phyloP scores from a whole-genome alignment of 495 filamentous ascomycete genomes.

The Thozetella sp. region DNA sequence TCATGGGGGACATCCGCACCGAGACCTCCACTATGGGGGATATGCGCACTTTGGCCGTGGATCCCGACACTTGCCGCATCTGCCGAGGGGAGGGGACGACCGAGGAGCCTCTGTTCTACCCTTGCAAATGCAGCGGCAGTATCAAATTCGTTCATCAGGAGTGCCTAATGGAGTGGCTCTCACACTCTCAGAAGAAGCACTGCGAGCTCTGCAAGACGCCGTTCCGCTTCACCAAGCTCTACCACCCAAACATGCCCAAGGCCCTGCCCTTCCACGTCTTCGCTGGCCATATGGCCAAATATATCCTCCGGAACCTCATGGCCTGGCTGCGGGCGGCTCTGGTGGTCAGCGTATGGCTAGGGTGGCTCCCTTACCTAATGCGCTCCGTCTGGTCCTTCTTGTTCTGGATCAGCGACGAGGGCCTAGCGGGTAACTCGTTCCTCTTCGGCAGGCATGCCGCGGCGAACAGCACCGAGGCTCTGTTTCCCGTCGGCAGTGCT shows the following conservation, averaged over 20 bases:
- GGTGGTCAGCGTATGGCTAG: constrained; percentile 86
- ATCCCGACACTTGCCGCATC: constrained; percentile 88
- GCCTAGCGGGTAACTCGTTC: constrained; percentile 57
- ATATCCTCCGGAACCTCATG: constrained; percentile 67
- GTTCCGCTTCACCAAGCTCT: constrained; percentile 97
- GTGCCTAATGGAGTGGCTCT: constrained; percentile 97
- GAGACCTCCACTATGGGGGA: constrained; percentile 12
- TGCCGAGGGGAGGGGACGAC: constrained; percentile 84
- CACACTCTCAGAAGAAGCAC: constrained; percentile 97
- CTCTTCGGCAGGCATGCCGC: constrained; percentile 18
- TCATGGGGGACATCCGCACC: too few relatives aligned
- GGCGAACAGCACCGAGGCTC: constrained; percentile 10
- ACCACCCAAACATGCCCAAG: constrained; percentile 89
- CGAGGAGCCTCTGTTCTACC: constrained; percentile 93
- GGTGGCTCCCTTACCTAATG: constrained; percentile 87
- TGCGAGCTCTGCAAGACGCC: constrained; percentile 99
- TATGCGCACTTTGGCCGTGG: constrained; percentile 21
- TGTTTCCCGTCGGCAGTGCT: constrained; percentile 14
- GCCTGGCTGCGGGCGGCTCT: constrained; percentile 77
- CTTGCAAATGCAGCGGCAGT: constrained; percentile 97
- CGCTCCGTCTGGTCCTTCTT: constrained; percentile 86
- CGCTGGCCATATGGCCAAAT: constrained; percentile 70
- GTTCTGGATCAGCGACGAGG: constrained; percentile 95
- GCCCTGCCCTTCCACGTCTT: constrained; percentile 80
- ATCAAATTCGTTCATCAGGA: constrained; percentile 98